These are phyloP conservation scores for Alternaria ventricosa DNA, from an alignment of 2,329 filamentous ascomycete genomes.

Conservation along the genomic window DNA sequence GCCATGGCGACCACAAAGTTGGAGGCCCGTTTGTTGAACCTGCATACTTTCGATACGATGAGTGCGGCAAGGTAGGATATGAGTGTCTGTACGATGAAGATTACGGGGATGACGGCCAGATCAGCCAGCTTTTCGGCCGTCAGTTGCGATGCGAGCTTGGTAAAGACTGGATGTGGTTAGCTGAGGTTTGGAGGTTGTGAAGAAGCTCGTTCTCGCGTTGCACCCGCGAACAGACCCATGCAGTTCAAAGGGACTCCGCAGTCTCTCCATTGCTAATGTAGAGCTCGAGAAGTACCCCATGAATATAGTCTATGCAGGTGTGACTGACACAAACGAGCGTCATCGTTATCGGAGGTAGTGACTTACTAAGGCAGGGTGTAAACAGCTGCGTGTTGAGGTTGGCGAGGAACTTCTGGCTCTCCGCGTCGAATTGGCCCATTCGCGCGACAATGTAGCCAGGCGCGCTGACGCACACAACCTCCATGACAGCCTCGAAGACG, in stretches of 20 bases:
- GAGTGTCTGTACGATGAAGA: slow-evolving; percentile 86
- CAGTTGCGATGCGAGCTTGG: slow-evolving; percentile 92
- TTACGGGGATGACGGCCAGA: slow-evolving; percentile 91
- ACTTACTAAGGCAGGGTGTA: slow-evolving; percentile 88
- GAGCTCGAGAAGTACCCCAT: not conserved
- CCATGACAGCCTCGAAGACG: slow-evolving; percentile 92
- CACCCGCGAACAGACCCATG: not conserved
- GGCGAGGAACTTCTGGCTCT: slow-evolving; percentile 94
- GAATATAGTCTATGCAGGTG: not conserved
- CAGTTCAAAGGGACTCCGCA: not conserved
- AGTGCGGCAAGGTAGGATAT: slow-evolving; percentile 83
- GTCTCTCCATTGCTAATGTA: not conserved
- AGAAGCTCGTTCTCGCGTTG: not conserved
- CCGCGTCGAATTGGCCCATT: slow-evolving; percentile 90
- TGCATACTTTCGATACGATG: slow-evolving; percentile 73
- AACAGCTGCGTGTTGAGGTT: slow-evolving; percentile 97
- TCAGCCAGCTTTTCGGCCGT: slow-evolving; percentile 89
- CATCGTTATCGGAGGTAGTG: not conserved
- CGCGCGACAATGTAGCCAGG: slow-evolving; percentile 92
- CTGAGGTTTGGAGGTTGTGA: not conserved
- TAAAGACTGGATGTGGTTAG: slow-evolving; percentile 72
- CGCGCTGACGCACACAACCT: slow-evolving; percentile 92
- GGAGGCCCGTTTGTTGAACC: slow-evolving; percentile 81
- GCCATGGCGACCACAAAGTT: slow-evolving; percentile 99
- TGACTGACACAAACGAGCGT: not conserved